These are phyloP conservation scores for Cyclotella choctawhatcheeana DNA, from an alignment of 108 stramenopile genomes.

Conservation along the genomic window DNA sequence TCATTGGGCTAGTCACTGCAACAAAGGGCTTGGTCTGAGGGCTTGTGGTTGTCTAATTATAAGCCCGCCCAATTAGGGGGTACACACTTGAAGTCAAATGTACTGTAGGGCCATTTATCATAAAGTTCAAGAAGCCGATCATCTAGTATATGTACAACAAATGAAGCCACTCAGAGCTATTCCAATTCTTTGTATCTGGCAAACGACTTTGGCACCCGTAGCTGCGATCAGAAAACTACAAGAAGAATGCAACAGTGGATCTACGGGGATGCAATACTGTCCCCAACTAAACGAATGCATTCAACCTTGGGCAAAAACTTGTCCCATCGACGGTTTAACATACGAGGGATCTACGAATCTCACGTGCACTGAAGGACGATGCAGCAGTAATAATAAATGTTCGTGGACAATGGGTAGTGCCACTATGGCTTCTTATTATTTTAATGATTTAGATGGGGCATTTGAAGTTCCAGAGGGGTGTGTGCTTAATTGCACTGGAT, in stretches of 20 bases:
- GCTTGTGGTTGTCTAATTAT: too few species aligned
- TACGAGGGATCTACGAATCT: background rate
- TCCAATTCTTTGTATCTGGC: too few species aligned
- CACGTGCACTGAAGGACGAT: background rate
- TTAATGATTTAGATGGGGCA: background rate
- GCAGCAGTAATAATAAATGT: conserved; percentile 6
- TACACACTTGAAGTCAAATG: too few species aligned
- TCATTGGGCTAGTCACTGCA: too few species aligned
- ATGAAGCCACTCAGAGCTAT: too few species aligned
- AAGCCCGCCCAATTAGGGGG: too few species aligned
- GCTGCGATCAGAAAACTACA: background rate
- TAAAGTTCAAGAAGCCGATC: too few species aligned
- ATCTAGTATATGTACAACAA: too few species aligned
- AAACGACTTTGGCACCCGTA: too few species aligned
- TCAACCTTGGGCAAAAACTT: background rate
- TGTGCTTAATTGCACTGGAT: background rate
- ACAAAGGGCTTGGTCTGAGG: too few species aligned
- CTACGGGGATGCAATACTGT: background rate
- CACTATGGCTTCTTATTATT: background rate
- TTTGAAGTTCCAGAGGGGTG: conserved; percentile 12
- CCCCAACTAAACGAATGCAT: background rate
- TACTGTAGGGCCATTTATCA: too few species aligned
- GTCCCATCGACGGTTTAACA: background rate
- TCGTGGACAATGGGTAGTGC: background rate
- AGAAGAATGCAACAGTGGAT: background rate